Evolutionary conservation across 805 yeast species (phyloP).

Genomic region (Candida loeiensis): DNA sequence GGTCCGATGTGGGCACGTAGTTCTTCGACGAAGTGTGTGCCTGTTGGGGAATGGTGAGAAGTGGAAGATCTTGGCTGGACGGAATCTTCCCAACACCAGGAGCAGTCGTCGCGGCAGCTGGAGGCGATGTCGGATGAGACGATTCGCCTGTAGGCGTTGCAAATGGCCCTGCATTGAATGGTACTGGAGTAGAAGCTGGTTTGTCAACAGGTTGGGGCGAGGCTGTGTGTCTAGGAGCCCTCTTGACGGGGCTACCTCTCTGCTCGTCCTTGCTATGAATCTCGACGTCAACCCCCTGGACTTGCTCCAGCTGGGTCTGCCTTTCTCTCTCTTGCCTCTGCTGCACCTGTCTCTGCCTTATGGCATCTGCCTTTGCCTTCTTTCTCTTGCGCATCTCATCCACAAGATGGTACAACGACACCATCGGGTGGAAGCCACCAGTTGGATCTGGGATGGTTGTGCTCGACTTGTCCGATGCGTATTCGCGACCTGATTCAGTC

Average conservation of each 20-base stretch:
- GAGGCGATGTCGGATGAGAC: too few relatives aligned
- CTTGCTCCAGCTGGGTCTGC: conserved; percentile 1
- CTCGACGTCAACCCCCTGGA: conserved; percentile 1
- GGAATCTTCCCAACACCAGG: conserved; percentile 7
- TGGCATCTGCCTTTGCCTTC: conserved; percentile 52
- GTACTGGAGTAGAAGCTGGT: too few relatives aligned
- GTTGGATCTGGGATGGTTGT: conserved; percentile 68
- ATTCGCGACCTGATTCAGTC: conserved; percentile 35
- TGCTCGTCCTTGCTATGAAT: too few relatives aligned
- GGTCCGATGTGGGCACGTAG: neutral
- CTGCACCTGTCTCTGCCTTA: conserved; percentile 12
- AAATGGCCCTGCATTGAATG: too few relatives aligned
- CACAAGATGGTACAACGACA: conserved; percentile 83
- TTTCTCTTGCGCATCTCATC: conserved; percentile 78
- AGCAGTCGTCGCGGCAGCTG: too few relatives aligned
- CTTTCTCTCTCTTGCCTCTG: conserved; percentile 3
- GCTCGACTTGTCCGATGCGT: conserved; percentile 32
- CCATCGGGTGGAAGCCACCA: conserved; percentile 78
- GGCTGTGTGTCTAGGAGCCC: too few relatives aligned
- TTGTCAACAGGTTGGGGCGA: too few relatives aligned
- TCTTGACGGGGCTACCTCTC: too few relatives aligned
- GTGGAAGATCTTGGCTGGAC: conserved; percentile 15
- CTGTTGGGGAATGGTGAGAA: conserved; percentile 34
- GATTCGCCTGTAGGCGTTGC: too few relatives aligned
- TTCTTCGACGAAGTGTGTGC: conserved; percentile 34